These are phyloP conservation scores for Niveomyces coronatus DNA, from an alignment of 2,329 filamentous ascomycete genomes.

Conservation along the genomic window DNA sequence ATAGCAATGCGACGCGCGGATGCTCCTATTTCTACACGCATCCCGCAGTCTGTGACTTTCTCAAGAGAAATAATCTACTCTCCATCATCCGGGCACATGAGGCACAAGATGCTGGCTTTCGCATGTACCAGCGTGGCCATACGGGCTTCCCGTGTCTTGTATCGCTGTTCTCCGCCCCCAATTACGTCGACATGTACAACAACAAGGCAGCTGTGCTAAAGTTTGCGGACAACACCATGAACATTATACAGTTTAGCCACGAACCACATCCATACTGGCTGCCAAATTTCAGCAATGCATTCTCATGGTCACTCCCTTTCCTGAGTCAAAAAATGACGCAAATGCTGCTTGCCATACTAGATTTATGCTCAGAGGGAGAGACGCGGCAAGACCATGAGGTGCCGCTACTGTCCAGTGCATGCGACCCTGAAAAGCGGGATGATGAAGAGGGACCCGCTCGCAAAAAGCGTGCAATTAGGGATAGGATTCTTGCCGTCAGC, in stretches of 20 bases:
- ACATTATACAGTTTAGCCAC: constrained; percentile 99
- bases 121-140: constrained; percentile 97
- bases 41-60: constrained; percentile 88
- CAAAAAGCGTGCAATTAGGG: constrained; percentile 95
- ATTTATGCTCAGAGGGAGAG: constrained; percentile 96
- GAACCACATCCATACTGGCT: constrained; percentile 99
- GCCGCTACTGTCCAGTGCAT: constrained; percentile 55
- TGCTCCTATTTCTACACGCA: constrained; percentile 99
- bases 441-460: constrained; percentile 85
- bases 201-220: constrained; percentile 98
- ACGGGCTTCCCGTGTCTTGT: constrained; percentile 98
- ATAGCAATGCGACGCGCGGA: constrained; percentile 96
- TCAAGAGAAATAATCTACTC: constrained; percentile 97
- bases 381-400: constrained; percentile 75
- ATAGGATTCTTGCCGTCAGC: constrained; percentile 97
- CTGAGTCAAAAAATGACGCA: constrained; percentile 99
- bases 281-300: constrained; percentile 99
- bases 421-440: constrained; percentile 28
- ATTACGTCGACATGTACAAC: constrained; percentile 99
- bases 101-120: constrained; percentile 96
- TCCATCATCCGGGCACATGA: constrained; percentile 97
- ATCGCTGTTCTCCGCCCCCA: constrained; percentile 98
- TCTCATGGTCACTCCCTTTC: constrained; percentile 99
- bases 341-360: constrained; percentile 97
- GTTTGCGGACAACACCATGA: constrained; percentile 99